Conservation (phyloP, 2,329 filamentous ascomycete species). For the Ophiostoma australiae region DNA sequence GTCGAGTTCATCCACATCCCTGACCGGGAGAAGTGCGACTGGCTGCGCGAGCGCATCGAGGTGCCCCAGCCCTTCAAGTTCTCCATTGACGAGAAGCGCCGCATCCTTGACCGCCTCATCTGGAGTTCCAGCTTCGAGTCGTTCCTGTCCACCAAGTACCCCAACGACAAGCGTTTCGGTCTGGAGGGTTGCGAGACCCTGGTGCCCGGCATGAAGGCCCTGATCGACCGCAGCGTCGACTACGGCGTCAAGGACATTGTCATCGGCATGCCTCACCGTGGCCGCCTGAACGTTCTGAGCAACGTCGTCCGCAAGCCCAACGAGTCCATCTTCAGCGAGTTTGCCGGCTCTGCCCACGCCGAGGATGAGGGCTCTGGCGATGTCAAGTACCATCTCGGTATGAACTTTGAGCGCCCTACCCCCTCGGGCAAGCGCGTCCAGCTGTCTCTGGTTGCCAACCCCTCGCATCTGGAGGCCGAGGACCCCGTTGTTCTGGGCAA, state of each 20-base stretch:
- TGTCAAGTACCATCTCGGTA: constrained; percentile 98
- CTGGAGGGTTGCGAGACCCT: constrained; percentile 95
- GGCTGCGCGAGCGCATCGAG: constrained; percentile 92
- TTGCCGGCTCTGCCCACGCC: constrained; percentile 79
- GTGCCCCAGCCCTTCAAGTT: constrained; percentile 94
- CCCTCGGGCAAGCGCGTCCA: constrained; percentile 99
- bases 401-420: constrained; percentile 99
- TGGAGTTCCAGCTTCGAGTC: constrained; percentile 97
- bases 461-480: constrained; percentile 95
- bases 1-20: constrained; percentile 99
- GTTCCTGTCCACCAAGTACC: constrained; percentile 95
- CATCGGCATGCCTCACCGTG: constrained; percentile 98
- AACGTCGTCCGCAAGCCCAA: constrained; percentile 99
- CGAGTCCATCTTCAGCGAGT: constrained; percentile 99
- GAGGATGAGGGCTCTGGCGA: constrained; percentile 96
- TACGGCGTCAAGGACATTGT: constrained; percentile 99
- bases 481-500: constrained; percentile 97
- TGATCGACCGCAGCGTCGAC: constrained; percentile 97
- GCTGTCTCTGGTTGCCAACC: constrained; percentile 95
- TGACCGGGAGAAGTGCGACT: constrained; percentile 95
- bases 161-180: constrained; percentile 99
- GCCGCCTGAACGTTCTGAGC: constrained; percentile 93
- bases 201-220: constrained; percentile 97
- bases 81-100: constrained; percentile 95
- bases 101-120: constrained; percentile 94